These are phyloP conservation scores for Lasiodiplodia sp. DNA, from an alignment of 2,329 filamentous ascomycete genomes.

Conservation along the genomic window DNA sequence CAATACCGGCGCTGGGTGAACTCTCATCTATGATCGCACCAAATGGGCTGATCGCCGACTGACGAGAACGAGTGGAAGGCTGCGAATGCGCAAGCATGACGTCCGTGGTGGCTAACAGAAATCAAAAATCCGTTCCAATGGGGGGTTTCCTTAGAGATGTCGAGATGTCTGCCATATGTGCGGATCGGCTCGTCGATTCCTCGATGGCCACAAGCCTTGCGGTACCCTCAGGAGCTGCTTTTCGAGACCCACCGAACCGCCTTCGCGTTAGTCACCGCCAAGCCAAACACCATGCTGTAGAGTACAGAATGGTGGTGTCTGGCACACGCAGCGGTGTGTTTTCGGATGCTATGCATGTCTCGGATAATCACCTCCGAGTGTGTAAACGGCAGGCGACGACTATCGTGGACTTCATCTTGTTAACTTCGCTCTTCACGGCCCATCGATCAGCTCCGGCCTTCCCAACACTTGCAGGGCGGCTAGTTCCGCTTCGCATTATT, in stretches of 20 bases:
- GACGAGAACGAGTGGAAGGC: background rate
- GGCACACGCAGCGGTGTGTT: background rate
- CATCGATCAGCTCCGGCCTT: background rate
- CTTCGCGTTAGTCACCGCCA: background rate
- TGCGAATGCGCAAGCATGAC: background rate
- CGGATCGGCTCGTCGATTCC: background rate
- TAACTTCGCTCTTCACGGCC: background rate
- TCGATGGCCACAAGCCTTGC: background rate
- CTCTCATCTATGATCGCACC: too few relatives aligned
- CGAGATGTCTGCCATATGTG: background rate
- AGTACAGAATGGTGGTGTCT: background rate
- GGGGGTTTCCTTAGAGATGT: background rate
- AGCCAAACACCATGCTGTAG: background rate
- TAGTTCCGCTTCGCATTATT: background rate
- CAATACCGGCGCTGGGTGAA: too few relatives aligned
- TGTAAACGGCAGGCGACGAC: background rate
- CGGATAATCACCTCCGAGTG: constrained; percentile 17
- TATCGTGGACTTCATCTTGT: background rate
- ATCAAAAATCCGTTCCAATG: background rate
- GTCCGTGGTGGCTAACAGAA: background rate
- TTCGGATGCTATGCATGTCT: constrained; percentile 14
- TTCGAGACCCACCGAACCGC: background rate
- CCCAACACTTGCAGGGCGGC: background rate
- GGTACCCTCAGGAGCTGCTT: background rate
- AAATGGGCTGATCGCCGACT: too few relatives aligned